Evolutionary conservation across 371 early-diverging fungal genomes (phyloP), one percentile per base, ranked within the genome.

Genomic region (Saksenaea vasiformis): DNA sequence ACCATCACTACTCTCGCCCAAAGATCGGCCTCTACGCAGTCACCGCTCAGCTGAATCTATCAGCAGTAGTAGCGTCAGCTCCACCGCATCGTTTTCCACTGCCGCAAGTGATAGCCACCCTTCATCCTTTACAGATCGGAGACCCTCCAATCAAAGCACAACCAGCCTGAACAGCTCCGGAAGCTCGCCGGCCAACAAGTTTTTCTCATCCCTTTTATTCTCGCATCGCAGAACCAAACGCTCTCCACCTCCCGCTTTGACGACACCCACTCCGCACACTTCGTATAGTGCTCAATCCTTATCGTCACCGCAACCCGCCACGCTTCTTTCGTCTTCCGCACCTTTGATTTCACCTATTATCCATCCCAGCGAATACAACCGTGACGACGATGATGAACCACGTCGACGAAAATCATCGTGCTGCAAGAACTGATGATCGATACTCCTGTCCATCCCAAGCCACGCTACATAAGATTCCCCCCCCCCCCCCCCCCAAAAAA

Each of bases 281-380:
- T 44, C 35, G 47, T 17, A 17, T 56, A 53, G 36, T 31, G 35
- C 37, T 3, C 54, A 24, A 38, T 54, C 41, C 24, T 47, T 36
- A 22, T 56, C 67, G 22, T 41, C 41, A 53, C 47, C 58, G 35
- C 44, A 17, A 28, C 14, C 57, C 59, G n/a, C 14, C 24, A 14
- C 13, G 27, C 14, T 27, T 53, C 27, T 31, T 28, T 26, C 53
- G 17, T 28, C 39, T 53, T 15, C 64, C 51, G 19, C 19, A 27
- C 22, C 35, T 10, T 53, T 62, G 19, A 66, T 66, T 8, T 39
- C 62, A 0, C 72, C 72, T 15, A 77, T 77, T 51, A 73, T 77
- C 35, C 74, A 77, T 47, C 77, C 77, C 5, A 74, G 74, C 28
- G 74, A 77, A 61, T 77, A 74, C 31, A 72, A 77, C 38, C 68